These are phyloP conservation scores for Echinochloa phyllopogon DNA, from an alignment of 176 grass and related monocot species.

Conservation along the genomic window DNA sequence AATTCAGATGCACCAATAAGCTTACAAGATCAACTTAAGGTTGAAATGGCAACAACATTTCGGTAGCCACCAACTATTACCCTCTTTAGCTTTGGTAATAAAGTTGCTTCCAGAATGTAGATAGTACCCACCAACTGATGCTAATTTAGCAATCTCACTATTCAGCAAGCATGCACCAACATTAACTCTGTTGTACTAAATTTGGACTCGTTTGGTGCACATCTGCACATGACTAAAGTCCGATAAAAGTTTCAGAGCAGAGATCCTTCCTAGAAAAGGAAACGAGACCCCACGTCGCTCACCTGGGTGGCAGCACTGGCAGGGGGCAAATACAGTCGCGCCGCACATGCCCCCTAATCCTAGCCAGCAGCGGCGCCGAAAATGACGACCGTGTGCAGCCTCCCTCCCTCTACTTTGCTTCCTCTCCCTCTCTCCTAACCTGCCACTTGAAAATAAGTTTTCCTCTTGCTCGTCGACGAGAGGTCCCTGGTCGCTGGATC, in stretches of 20 bases:
- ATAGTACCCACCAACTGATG: neutral
- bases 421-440: too few relatives aligned
- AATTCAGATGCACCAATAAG: neutral
- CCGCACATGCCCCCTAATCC: too few relatives aligned
- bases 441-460: too few relatives aligned
- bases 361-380: too few relatives aligned
- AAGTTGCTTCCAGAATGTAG: neutral
- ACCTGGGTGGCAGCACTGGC: too few relatives aligned
- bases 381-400: too few relatives aligned
- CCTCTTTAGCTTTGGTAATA: neutral
- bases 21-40: neutral
- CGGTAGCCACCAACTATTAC: neutral
- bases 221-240: neutral
- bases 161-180: neutral
- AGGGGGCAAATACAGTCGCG: too few relatives aligned
- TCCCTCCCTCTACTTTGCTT: too few relatives aligned
- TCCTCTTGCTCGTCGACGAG: too few relatives aligned
- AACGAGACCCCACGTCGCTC: too few relatives aligned
- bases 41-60: neutral
- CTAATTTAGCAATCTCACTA: neutral
- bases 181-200: conserved; percentile 27
- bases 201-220: neutral
- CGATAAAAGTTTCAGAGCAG: neutral
- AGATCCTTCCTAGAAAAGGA: too few relatives aligned
- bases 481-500: too few relatives aligned